phyloP scores from a whole-genome alignment of 1,139 yeast species.

The Yamadazyma taylorii region DNA sequence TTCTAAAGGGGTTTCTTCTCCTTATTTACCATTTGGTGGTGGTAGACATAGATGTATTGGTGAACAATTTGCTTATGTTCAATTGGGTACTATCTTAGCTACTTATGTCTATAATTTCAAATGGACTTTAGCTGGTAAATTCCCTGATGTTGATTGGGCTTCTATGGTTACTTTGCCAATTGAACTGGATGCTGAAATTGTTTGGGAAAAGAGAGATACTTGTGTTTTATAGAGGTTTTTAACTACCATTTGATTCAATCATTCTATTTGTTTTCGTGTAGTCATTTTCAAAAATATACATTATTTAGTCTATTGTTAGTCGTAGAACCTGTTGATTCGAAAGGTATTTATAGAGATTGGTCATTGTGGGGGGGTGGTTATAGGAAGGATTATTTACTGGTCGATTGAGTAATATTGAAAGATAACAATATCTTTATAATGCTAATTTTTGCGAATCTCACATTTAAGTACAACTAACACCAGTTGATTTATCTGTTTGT shows the following conservation, averaged over 20 bases:
- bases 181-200: constrained; percentile 68
- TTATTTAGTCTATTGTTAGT: too few relatives aligned
- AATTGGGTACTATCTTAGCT: constrained; percentile 82
- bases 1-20: constrained; percentile 92
- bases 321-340: too few relatives aligned
- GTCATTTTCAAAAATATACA: too few relatives aligned
- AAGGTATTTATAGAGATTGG: background rate
- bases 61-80: constrained; percentile 96
- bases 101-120: constrained; percentile 73
- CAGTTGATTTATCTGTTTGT: too few relatives aligned
- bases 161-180: constrained; percentile 93
- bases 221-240: constrained; percentile 22
- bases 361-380: too few relatives aligned
- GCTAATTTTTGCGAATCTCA: too few relatives aligned
- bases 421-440: too few relatives aligned
- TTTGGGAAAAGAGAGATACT: constrained; percentile 66
- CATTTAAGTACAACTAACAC: too few relatives aligned
- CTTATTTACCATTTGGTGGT: constrained; percentile 97
- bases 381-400: too few relatives aligned
- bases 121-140: constrained; percentile 68
- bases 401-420: too few relatives aligned
- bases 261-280: background rate
- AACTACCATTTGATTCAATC: background rate
- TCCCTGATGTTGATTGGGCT: constrained; percentile 82
- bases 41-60: constrained; percentile 99